Base-by-base conservation (phyloP, 768 basidiomycete species). In the Fomitopsis serialis region DNA sequence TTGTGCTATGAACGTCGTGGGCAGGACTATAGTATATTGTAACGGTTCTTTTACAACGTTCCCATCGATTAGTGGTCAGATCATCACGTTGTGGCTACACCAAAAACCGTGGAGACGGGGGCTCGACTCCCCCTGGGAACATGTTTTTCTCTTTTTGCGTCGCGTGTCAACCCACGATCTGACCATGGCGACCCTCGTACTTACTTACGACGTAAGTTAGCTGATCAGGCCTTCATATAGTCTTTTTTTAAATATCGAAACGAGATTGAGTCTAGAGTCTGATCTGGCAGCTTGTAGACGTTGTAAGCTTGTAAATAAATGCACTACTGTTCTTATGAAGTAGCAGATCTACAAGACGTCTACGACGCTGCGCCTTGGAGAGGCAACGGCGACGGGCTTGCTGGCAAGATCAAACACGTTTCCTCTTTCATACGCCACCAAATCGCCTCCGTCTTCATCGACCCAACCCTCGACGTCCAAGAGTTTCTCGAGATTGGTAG, bases 401-500 rank as follows among this genome's bases (percentile, higher is more conserved):
- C 69, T 68, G 22, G 60, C 53, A 45, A 67, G 61, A 37, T 67
- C 63, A 36, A 67, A 58, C 9, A 58, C 61, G 27, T 60, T 60
- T 2, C 67, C 67, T 0, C 67, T 64, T 11, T 66, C 63, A 50
- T 67, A 69, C 15, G 64, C 65, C 7, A 68, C 66, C 12, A 69
- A 47, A 40, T 69, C 67, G 3, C 62, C 63, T 35, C 56, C 61
- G 19, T 66, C 61, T n/a, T 61, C 61, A 1, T 73, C 75, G 3
- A 77, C 64, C 32, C 72, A 70, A 0, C 67, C 66, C n/a, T 70
- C 64, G 2, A 77, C 63, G 0, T 74, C 75, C 0, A 78, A 61
- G 15, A 76, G 62, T 43, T 61, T 68, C 59, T 78, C 74, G n/a
- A 78, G 63, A 51, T 74, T 77, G 22, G 63, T 63, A 1, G 70